Percentiles rank a stretch among this genome's conserved stretches.
Evolutionary conservation across 805 yeast species (phyloP).

Genomic region (Phaffomyces antillensis): DNA sequence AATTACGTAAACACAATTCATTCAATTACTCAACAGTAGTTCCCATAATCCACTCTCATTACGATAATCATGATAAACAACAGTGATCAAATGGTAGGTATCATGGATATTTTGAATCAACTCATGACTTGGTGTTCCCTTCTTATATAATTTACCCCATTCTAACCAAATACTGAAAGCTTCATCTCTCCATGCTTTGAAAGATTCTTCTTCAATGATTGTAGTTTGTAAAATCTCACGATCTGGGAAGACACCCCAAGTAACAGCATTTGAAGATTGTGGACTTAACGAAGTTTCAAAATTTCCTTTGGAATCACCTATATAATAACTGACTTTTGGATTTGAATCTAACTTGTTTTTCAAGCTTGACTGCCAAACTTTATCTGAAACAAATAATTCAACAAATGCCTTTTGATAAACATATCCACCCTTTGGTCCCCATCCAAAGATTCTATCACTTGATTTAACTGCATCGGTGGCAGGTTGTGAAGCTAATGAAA

Average conservation of each 20-base stretch:
- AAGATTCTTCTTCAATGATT: conserved; percentile 84
- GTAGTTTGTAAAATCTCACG: conserved; percentile 89
- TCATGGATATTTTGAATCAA: conserved; percentile 56
- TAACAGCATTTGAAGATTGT: conserved; percentile 68
- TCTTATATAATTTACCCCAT: conserved; percentile 78
- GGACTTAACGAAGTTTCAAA: conserved; percentile 55
- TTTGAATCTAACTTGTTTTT: conserved; percentile 41
- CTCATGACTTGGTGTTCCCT: conserved; percentile 42
- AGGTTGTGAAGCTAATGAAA: conserved; percentile 95
- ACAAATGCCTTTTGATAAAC: conserved; percentile 92
- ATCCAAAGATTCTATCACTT: conserved; percentile 85
- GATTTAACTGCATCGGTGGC: conserved; percentile 76
- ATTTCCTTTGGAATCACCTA: conserved; percentile 53
- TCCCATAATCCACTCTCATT: conserved; percentile 76
- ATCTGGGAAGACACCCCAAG: conserved; percentile 97
- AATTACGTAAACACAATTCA: not conserved
- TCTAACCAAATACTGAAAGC: conserved; percentile 87
- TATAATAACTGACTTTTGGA: conserved; percentile 63
- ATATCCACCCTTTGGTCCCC: conserved; percentile 92
- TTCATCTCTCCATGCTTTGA: conserved; percentile 94
- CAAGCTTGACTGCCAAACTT: conserved; percentile 56
- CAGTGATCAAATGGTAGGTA: conserved; percentile 69
- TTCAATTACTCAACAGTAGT: conserved; percentile 27
- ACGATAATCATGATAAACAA: conserved; percentile 79
- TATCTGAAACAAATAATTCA: conserved; percentile 74